A percentile compares a stretch with the other conserved stretches of the same genome.
These are phyloP conservation scores for Knoxdaviesia capensis DNA, from an alignment of 2,329 filamentous ascomycete species.

Conservation along the genomic window DNA sequence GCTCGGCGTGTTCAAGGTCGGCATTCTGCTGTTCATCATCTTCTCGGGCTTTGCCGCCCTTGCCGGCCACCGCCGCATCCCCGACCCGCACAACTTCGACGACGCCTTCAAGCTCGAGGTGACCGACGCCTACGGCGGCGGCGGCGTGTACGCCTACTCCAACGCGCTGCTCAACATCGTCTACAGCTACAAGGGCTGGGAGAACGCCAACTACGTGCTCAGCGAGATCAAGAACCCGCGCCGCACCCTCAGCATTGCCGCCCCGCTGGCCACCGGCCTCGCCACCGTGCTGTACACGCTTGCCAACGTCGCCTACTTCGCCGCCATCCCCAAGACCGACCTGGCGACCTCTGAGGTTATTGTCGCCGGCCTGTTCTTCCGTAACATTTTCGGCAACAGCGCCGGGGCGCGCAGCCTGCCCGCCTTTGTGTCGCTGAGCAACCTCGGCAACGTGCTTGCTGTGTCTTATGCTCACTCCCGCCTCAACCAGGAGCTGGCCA, in stretches of 20 bases:
- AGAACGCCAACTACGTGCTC: conserved; percentile 42
- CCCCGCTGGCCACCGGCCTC: conserved; percentile 34
- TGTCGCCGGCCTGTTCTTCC: conserved; percentile 40
- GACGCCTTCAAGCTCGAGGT: conserved; percentile 27
- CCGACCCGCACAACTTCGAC: conserved; percentile 34
- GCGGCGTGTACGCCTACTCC: conserved; percentile 30
- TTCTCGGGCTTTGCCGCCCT: conserved; percentile 38
- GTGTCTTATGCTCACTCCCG: conserved; percentile 28
- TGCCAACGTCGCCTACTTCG: conserved; percentile 46
- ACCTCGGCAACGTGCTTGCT: conserved; percentile 40
- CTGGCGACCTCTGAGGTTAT: conserved; percentile 37
- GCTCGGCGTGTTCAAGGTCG: conserved; percentile 39
- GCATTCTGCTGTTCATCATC: conserved; percentile 38
- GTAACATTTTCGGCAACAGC: conserved; percentile 36
- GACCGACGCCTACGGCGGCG: conserved; percentile 23
- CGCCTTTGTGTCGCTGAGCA: conserved; percentile 38
- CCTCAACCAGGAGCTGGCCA: conserved; percentile 45
- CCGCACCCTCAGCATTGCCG: conserved; percentile 32
- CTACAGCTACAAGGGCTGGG: conserved; percentile 44
- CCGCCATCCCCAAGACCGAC: conserved; percentile 36
- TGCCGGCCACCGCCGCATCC: conserved; percentile 24
- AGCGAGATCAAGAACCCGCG: conserved; percentile 34
- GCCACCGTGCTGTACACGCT: conserved; percentile 41
- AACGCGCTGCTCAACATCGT: conserved; percentile 37
- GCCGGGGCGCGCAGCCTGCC: conserved; percentile 27